Base-by-base conservation (phyloP, 2,329 filamentous ascomycete species). In the Intubia oerlemansii region DNA sequence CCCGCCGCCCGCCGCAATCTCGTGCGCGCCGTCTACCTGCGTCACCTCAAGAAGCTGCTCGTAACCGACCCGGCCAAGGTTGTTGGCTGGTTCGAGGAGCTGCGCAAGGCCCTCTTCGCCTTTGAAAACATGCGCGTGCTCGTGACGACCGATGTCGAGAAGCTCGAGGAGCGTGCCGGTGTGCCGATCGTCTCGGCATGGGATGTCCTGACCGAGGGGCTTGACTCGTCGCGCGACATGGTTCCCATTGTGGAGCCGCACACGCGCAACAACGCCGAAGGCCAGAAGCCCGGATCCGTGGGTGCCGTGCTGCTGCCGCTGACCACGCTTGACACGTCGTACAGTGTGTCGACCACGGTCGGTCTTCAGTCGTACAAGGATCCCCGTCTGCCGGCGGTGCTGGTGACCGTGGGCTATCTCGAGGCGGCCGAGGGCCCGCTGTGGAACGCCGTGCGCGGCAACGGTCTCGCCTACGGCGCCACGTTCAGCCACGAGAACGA, bases 381-480 rank as follows among this genome's bases (percentile, higher is more conserved):
- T 42, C 73, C 82, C 0, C 63, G 68, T 11, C 59, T 95, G 2
- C 82, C 88, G 0, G 73, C 84, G 3, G 62, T 92, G 29, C 67
- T 91, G 47, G 84, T 98, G 7, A 82, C 85, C 1, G 68, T 82
- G 28, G 72, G 82, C 13, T 95, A 93, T 45, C 73, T 98, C 35
- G 84, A 93, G 44, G 73, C 82, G 1, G 77, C 90, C 12, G 88
- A 98, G 50, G 88, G 88, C 0, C 88, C 88, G 1, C 66, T 98
- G 18, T 95, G 88, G 85, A 76, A 76, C 37, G 80, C 81, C 1
- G 78, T 95, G 27, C 80, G 88, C 26, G 88, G 88, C 32, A 88
- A 80, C 24, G 88, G 88, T 25, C 70, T 95, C 29, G 88, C 88
- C 1, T 98, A 98, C 44, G 84, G 84, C 30, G 74, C 77, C 1